Percentiles rank a stretch among this genome's conserved stretches.
Evolutionary conservation across 306 rosid genomes (phyloP).

Genomic region (Macrotyloma uniflorum): DNA sequence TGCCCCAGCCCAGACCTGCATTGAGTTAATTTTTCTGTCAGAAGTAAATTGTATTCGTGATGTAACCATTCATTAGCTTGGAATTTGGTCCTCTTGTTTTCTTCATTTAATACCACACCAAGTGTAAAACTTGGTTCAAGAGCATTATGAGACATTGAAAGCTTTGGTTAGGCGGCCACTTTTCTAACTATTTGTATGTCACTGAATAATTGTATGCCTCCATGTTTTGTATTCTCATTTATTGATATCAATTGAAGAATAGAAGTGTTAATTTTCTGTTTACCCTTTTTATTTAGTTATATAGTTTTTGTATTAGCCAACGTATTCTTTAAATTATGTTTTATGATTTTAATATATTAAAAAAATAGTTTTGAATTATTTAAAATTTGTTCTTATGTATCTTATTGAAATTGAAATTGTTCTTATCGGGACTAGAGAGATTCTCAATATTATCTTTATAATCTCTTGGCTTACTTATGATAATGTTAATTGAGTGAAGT

Average conservation of each 20-base stretch:
- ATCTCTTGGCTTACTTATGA: no score
- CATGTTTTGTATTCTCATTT: constrained; percentile 33
- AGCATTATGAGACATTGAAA: constrained; percentile 28
- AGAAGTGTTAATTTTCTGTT: constrained; percentile 15
- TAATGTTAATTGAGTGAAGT: no score
- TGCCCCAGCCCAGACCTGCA: constrained; percentile 26
- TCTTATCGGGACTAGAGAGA: no score
- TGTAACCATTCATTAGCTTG: constrained; percentile 15
- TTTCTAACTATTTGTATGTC: constrained; percentile 17
- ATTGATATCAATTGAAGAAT: constrained; percentile 30
- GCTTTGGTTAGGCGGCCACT: constrained; percentile 32
- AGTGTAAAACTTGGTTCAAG: constrained; percentile 15
- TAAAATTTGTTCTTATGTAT: neutral
- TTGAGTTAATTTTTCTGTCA: constrained; percentile 27
- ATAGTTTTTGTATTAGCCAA: neutral
- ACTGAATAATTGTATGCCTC: constrained; percentile 22
- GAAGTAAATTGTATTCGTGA: constrained; percentile 39
- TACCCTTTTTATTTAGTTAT: no score
- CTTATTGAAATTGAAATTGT: no score
- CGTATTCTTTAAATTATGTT: neutral
- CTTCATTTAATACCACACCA: constrained; percentile 30
- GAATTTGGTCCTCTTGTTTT: neutral
- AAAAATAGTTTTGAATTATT: neutral
- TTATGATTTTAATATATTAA: neutral
- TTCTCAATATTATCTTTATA: no score